These are phyloP conservation scores for Cruciata laevipes DNA, from an alignment of 257 asterid species.

Conservation along the genomic window DNA sequence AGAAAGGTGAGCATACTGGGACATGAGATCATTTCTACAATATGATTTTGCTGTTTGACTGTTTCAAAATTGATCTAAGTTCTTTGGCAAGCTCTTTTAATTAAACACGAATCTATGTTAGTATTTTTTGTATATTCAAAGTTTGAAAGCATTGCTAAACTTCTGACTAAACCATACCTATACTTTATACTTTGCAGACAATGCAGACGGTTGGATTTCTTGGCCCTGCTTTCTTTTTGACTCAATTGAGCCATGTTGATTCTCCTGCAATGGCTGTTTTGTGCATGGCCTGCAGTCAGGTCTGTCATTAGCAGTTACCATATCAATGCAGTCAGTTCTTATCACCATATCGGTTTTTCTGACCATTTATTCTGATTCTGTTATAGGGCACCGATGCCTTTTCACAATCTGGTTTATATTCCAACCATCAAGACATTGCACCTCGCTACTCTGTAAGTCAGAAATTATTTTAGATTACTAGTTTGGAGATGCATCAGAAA, in stretches of 20 bases:
- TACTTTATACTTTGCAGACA: constrained; percentile 40
- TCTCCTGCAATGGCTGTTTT: constrained; percentile 86
- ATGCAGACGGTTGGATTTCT: constrained; percentile 92
- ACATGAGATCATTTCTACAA: no score
- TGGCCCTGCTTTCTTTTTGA: constrained; percentile 88
- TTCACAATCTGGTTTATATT: constrained; percentile 87
- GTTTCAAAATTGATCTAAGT: neutral
- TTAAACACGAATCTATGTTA: neutral
- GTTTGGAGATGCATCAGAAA: neutral
- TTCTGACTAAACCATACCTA: neutral
- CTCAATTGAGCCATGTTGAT: constrained; percentile 84
- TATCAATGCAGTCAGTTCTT: neutral
- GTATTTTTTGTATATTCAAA: neutral
- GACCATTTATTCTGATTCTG: constrained; percentile 9
- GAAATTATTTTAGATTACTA: neutral
- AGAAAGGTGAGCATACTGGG: constrained; percentile 75
- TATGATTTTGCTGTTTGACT: neutral
- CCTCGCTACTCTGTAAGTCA: constrained; percentile 81
- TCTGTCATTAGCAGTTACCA: constrained; percentile 16
- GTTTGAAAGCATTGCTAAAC: neutral
- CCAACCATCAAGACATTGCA: constrained; percentile 88
- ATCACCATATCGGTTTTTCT: neutral
- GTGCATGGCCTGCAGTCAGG: constrained; percentile 98
- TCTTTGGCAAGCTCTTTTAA: neutral
- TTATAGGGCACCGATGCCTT: constrained; percentile 82